Conservation (phyloP, 257 asterid genomes). For the Asclepias syriaca region DNA sequence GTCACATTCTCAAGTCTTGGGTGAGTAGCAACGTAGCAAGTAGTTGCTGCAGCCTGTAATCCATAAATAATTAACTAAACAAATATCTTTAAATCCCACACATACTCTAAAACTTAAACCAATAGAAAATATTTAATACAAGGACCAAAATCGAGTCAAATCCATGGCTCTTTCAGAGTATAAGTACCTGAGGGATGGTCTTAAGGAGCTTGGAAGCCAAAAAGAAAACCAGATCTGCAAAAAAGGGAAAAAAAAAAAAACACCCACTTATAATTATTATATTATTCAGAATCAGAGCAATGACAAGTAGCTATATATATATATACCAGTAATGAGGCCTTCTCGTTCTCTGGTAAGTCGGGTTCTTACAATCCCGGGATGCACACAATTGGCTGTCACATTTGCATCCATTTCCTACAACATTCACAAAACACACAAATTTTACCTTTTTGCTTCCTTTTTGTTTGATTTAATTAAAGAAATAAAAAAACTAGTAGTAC, state of each 20-base stretch:
- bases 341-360: conserved; percentile 89
- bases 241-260: no score
- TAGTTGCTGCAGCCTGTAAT: conserved; percentile 89
- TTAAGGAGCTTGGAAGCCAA: conserved; percentile 81
- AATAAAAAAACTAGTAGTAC: background rate
- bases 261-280: background rate
- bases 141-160: no score
- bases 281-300: background rate
- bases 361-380: conserved; percentile 98
- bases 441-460: conserved; percentile 13
- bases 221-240: conserved; percentile 76
- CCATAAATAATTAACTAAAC: background rate
- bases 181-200: conserved; percentile 76
- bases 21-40: conserved; percentile 82
- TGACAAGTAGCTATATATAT: no score
- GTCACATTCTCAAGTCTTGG: conserved; percentile 49
- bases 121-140: no score
- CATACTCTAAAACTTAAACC: no score
- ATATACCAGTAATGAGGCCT: conserved; percentile 55
- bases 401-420: conserved; percentile 78
- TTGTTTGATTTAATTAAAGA: background rate
- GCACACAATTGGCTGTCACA: conserved; percentile 84
- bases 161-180: no score
- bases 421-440: conserved; percentile 29
- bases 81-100: no score